Percentiles rank a stretch among this genome's conserved stretches.
These are phyloP conservation scores for Fomitopsis schrenkii DNA, from an alignment of 1,284 basidiomycete species.

Conservation along the genomic window DNA sequence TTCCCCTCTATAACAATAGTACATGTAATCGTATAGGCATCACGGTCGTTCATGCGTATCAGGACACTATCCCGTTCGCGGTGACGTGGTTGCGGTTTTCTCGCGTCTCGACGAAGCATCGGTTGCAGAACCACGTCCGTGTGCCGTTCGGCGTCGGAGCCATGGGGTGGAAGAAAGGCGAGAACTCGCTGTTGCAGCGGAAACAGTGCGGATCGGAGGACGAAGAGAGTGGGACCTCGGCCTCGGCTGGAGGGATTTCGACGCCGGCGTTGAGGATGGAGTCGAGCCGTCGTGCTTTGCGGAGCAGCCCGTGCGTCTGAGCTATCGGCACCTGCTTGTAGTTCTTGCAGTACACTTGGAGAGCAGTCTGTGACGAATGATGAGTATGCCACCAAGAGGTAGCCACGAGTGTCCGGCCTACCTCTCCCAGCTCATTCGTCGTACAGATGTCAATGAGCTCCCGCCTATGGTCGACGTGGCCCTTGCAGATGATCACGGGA, in stretches of 20 bases:
- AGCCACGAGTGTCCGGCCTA: constrained; percentile 26
- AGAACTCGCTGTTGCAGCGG: constrained; percentile 35
- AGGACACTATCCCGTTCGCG: constrained; percentile 18
- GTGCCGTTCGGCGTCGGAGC: constrained; percentile 9
- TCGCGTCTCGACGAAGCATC: constrained; percentile 42
- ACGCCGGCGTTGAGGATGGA: constrained; percentile 40
- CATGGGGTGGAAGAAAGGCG: constrained; percentile 36
- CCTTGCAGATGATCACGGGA: constrained; percentile 78
- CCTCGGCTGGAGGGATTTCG: constrained; percentile 12
- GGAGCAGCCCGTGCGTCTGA: constrained; percentile 76
- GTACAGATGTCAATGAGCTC: constrained; percentile 82
- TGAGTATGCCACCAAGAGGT: background rate
- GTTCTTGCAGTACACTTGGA: constrained; percentile 79
- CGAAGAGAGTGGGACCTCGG: constrained; percentile 1
- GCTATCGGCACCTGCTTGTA: constrained; percentile 77
- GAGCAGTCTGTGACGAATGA: constrained; percentile 56
- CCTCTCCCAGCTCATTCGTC: constrained; percentile 78
- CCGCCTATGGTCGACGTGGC: constrained; percentile 67
- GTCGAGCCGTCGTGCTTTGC: constrained; percentile 83
- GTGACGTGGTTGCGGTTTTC: constrained; percentile 17
- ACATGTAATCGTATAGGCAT: constrained; percentile 31
- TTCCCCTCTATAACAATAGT: constrained; percentile 28
- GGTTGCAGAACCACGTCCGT: constrained; percentile 49
- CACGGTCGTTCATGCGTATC: constrained; percentile 7
- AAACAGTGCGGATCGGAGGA: constrained; percentile 29